A percentile compares a stretch with the other conserved stretches of the same genome.
These are phyloP conservation scores for Pythium phragmitis DNA, from an alignment of 352 stramenopile species.

Conservation along the genomic window DNA sequence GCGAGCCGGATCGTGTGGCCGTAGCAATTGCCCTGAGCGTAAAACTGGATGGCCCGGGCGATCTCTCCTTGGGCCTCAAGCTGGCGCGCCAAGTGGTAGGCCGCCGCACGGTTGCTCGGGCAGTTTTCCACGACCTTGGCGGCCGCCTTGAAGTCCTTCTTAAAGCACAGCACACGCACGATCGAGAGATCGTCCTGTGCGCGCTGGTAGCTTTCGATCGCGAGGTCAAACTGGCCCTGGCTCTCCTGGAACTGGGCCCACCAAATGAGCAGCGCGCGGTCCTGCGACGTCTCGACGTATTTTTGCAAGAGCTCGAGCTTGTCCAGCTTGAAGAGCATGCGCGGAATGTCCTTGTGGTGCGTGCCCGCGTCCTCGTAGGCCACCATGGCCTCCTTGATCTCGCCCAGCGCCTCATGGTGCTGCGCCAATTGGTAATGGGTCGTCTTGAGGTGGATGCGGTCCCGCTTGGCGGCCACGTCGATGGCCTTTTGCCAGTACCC, in stretches of 20 bases:
- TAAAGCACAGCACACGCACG: conserved; percentile 91
- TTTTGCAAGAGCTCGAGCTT: conserved; percentile 90
- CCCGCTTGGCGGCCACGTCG: conserved; percentile 82
- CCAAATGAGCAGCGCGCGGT: conserved; percentile 89
- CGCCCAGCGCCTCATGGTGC: conserved; percentile 88
- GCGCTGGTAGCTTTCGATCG: conserved; percentile 87
- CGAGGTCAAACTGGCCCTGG: conserved; percentile 83
- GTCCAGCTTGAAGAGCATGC: conserved; percentile 91
- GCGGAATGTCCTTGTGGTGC: conserved; percentile 88
- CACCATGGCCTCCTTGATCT: conserved; percentile 89
- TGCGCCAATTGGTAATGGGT: conserved; percentile 89
- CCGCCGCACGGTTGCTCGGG: conserved; percentile 65
- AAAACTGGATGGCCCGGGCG: conserved; percentile 91
- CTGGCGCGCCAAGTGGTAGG: conserved; percentile 87
- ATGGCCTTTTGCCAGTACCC: conserved; percentile 92
- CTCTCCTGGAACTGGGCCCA: conserved; percentile 94
- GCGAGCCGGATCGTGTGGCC: conserved; percentile 93
- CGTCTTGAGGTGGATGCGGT: conserved; percentile 91
- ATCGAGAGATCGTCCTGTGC: conserved; percentile 89
- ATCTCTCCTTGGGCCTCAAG: conserved; percentile 83
- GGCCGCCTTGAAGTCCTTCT: conserved; percentile 86
- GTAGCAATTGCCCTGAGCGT: conserved; percentile 85
- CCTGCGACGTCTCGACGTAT: conserved; percentile 87
- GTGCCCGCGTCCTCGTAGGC: conserved; percentile 91
- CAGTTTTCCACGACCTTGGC: conserved; percentile 80